Conservation (phyloP, 495 filamentous ascomycete genomes). For the Aspergillus nanangensis region DNA sequence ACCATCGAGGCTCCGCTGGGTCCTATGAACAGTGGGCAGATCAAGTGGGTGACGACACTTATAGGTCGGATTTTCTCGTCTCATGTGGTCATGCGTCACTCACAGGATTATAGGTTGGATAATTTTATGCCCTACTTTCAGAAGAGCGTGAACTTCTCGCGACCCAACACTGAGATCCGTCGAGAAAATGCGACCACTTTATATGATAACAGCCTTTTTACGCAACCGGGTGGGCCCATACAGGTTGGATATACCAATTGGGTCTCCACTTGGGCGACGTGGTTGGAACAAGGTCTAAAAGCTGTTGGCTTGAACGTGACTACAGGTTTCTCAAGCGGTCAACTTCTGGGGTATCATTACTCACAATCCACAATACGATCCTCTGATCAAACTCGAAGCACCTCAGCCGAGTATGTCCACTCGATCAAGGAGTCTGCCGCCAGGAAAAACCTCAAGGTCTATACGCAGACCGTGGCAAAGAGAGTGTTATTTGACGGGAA, state of each 20-base stretch:
- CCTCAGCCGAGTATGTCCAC: too few species aligned
- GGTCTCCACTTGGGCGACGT: constrained; percentile 38
- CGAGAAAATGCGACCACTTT: constrained; percentile 37
- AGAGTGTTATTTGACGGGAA: constrained; percentile 16
- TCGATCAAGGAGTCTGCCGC: too few species aligned
- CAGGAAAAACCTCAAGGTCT: constrained; percentile 14
- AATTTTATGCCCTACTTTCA: constrained; percentile 51
- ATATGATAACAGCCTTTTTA: constrained; percentile 36
- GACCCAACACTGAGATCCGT: constrained; percentile 35
- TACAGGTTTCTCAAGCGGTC: constrained; percentile 37
- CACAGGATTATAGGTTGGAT: constrained; percentile 48
- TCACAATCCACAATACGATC: constrained; percentile 36
- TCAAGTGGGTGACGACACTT: constrained; percentile 50
- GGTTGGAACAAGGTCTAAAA: constrained; percentile 28
- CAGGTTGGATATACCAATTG: constrained; percentile 49
- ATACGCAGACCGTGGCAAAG: constrained; percentile 15
- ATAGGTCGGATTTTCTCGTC: constrained; percentile 48
- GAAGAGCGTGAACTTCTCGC: constrained; percentile 46
- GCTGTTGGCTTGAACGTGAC: constrained; percentile 33
- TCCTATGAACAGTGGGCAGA: constrained; percentile 54
- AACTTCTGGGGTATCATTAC: constrained; percentile 36
- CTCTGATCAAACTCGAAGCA: constrained; percentile 27
- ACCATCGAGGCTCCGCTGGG: constrained; percentile 19
- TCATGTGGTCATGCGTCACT: too few species aligned
- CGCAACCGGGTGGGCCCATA: constrained; percentile 36